These are phyloP conservation scores for Tylopilus orsonianus DNA, from an alignment of 1,284 basidiomycete genomes.

Conservation along the genomic window DNA sequence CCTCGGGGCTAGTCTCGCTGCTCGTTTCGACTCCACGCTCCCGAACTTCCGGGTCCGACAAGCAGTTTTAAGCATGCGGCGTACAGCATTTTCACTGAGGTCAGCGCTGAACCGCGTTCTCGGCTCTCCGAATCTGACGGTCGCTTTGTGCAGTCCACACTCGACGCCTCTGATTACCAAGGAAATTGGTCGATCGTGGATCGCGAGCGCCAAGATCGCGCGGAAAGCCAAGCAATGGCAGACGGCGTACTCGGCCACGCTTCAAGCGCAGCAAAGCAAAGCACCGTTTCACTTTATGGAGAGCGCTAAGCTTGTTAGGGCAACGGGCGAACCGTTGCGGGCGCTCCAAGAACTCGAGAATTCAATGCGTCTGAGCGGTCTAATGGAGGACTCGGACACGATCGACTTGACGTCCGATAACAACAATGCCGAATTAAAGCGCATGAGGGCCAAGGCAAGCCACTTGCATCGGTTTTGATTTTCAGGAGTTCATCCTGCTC, in stretches of 20 bases:
- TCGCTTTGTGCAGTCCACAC: slow-evolving; percentile 18
- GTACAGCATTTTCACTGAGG: slow-evolving; percentile 82
- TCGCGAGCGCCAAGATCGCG: slow-evolving; percentile 92
- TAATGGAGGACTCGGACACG: slow-evolving; percentile 42
- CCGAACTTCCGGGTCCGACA: slow-evolving; percentile 94
- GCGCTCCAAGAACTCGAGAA: slow-evolving; percentile 91
- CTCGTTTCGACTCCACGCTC: slow-evolving; percentile 76
- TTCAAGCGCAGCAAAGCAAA: slow-evolving; percentile 83
- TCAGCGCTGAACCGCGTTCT: slow-evolving; percentile 34
- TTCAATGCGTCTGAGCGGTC: slow-evolving; percentile 55
- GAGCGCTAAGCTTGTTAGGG: slow-evolving; percentile 84
- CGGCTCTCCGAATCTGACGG: slow-evolving; percentile 10
- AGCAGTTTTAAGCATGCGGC: slow-evolving; percentile 85
- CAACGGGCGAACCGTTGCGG: slow-evolving; percentile 79
- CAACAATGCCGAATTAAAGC: slow-evolving; percentile 47
- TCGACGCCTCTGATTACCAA: slow-evolving; percentile 43
- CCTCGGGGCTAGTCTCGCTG: slow-evolving; percentile 40
- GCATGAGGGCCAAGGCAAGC: slow-evolving; percentile 72
- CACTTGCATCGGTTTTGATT: neutral
- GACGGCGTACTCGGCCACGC: slow-evolving; percentile 94
- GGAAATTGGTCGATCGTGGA: slow-evolving; percentile 85
- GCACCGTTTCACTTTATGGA: slow-evolving; percentile 87
- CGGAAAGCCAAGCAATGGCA: slow-evolving; percentile 94
- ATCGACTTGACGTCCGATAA: slow-evolving; percentile 58
- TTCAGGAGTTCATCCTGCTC: slow-evolving; percentile 1